phyloP scores from a whole-genome alignment of 768 basidiomycete genomes.

The Suillus americanus region DNA sequence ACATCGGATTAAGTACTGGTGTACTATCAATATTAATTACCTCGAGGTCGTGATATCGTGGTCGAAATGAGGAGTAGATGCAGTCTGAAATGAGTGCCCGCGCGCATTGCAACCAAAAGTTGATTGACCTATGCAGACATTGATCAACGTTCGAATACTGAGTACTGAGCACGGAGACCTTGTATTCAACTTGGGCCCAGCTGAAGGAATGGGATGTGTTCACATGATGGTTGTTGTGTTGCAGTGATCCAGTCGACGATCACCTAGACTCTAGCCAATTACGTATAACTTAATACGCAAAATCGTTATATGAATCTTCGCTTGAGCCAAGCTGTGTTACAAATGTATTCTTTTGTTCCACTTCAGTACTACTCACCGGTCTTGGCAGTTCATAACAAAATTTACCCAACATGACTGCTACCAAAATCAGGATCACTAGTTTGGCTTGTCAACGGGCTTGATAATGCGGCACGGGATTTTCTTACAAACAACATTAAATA shows the following conservation, averaged over 20 bases:
- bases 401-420: not conserved
- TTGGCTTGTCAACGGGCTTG: not conserved
- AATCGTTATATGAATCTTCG: too few relatives aligned
- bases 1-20: conserved; percentile 45
- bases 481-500: not conserved
- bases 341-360: too few relatives aligned
- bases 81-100: conserved; percentile 45
- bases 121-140: not conserved
- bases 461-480: not conserved
- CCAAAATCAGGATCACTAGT: not conserved
- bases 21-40: conserved; percentile 35
- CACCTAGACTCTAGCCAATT: too few relatives aligned
- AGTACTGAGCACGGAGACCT: not conserved
- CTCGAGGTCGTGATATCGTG: conserved; percentile 56
- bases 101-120: not conserved
- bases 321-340: too few relatives aligned
- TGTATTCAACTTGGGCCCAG: too few relatives aligned
- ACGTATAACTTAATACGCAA: too few relatives aligned
- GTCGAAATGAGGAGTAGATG: conserved; percentile 52
- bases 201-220: too few relatives aligned
- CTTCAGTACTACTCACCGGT: too few relatives aligned
- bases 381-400: not conserved
- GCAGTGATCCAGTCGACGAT: too few relatives aligned
- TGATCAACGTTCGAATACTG: not conserved
- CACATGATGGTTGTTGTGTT: not conserved